A percentile compares a stretch with the other conserved stretches of the same genome.
These are phyloP conservation scores for Nothophytophthora sp. DNA, from an alignment of 352 stramenopile species.

Conservation along the genomic window DNA sequence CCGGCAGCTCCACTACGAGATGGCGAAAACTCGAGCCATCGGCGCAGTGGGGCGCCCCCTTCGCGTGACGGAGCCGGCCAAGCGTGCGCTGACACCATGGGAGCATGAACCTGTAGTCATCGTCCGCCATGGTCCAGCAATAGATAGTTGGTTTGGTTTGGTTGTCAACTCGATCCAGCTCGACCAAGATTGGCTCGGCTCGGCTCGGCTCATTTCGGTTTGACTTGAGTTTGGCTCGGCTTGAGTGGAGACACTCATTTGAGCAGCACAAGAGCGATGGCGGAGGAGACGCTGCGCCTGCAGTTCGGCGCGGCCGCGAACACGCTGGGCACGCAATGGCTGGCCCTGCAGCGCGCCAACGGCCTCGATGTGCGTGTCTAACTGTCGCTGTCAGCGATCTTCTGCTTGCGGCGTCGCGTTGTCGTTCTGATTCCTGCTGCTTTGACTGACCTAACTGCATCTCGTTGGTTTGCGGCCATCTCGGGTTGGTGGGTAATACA, in stretches of 20 bases:
- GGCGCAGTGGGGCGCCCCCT: too few species aligned
- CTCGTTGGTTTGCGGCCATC: neutral
- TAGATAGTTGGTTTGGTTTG: neutral
- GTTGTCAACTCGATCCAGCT: too few species aligned
- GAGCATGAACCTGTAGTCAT: neutral
- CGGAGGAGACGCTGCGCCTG: slow-evolving; percentile 65
- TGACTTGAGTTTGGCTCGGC: neutral
- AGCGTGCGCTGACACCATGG: neutral
- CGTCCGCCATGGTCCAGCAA: neutral
- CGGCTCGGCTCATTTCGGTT: too few species aligned
- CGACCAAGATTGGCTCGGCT: too few species aligned
- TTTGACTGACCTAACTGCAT: neutral
- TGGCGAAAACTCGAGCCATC: too few species aligned
- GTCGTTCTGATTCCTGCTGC: neutral
- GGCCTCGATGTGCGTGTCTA: slow-evolving; percentile 36
- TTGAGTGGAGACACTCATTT: neutral
- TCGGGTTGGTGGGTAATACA: slow-evolving; percentile 1
- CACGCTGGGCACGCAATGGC: slow-evolving; percentile 66
- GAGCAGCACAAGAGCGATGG: neutral
- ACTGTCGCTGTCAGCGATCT: too few species aligned
- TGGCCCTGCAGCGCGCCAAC: slow-evolving; percentile 45
- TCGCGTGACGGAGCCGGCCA: neutral
- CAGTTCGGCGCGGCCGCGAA: slow-evolving; percentile 74
- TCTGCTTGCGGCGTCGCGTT: too few species aligned
- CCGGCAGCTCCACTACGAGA: too few species aligned